These are phyloP conservation scores for Blastobotrys elegans DNA, from an alignment of 1,139 yeast species.

Conservation along the genomic window DNA sequence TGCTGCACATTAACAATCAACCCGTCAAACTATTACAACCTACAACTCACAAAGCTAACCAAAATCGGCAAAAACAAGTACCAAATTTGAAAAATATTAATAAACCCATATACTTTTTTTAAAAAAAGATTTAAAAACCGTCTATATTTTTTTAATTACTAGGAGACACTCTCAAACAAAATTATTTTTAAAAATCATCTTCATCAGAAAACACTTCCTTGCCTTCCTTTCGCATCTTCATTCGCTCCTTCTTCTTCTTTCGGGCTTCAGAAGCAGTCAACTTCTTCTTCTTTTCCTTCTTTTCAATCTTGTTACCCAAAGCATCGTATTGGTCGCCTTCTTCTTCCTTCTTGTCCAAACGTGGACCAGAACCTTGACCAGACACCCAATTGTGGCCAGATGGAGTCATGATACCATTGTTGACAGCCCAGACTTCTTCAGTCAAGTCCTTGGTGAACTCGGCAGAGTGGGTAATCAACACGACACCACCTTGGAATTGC, in stretches of 20 bases:
- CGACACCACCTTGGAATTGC: constrained; percentile 99
- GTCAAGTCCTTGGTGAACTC: constrained; percentile 99
- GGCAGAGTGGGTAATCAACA: constrained; percentile 99
- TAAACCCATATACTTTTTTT: constrained; percentile 1
- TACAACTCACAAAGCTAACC: too few relatives aligned
- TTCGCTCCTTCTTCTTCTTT: constrained; percentile 99
- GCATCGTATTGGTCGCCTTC: constrained; percentile 99
- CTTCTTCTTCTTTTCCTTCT: constrained; percentile 95
- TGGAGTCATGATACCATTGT: constrained; percentile 98
- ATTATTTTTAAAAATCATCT: constrained; percentile 66
- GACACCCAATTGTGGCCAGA: constrained; percentile 99
- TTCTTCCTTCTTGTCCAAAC: constrained; percentile 90
- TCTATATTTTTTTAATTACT: neutral
- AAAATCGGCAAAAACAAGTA: constrained; percentile 1
- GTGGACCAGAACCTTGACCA: constrained; percentile 99
- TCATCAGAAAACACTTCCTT: constrained; percentile 99
- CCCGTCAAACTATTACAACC: too few relatives aligned
- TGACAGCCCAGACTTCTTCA: constrained; percentile 99
- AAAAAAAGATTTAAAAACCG: constrained; percentile 7
- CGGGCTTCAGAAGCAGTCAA: constrained; percentile 98
- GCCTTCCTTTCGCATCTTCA: constrained; percentile 99
- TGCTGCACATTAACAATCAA: too few relatives aligned
- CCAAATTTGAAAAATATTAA: too few relatives aligned
- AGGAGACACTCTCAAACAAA: neutral
- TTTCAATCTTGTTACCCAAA: constrained; percentile 98